These are phyloP conservation scores for Fusarium mangiferae DNA, from an alignment of 2,329 filamentous ascomycete species.

Conservation along the genomic window DNA sequence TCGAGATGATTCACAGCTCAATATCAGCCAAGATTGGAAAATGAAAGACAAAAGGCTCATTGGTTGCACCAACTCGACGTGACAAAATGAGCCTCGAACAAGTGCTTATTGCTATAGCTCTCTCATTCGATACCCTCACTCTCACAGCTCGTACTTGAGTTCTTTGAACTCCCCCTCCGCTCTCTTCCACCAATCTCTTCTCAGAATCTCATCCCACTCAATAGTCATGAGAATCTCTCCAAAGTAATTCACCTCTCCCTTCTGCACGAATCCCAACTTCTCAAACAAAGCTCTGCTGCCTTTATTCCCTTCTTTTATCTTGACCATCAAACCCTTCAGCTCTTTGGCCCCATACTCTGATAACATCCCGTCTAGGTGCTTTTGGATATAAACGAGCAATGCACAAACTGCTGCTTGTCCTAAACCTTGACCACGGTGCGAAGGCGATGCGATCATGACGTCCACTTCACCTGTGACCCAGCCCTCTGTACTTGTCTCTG, in stretches of 20 bases:
- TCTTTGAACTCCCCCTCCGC: constrained; percentile 36
- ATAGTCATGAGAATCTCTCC: constrained; percentile 66
- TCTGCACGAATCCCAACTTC: constrained; percentile 62
- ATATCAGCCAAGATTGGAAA: too few relatives aligned
- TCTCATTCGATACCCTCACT: neutral
- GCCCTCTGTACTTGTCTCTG: constrained; percentile 5
- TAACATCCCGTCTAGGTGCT: constrained; percentile 64
- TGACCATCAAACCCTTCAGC: constrained; percentile 60
- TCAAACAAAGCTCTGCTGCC: constrained; percentile 63
- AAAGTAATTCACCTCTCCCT: constrained; percentile 68
- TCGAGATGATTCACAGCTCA: too few relatives aligned
- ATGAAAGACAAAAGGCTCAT: neutral
- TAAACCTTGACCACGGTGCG: constrained; percentile 69
- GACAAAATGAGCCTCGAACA: neutral
- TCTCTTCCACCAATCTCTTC: constrained; percentile 39
- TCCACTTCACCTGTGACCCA: constrained; percentile 77
- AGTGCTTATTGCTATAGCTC: neutral
- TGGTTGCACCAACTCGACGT: neutral
- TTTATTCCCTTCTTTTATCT: constrained; percentile 67
- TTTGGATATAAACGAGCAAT: constrained; percentile 75
- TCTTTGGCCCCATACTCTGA: constrained; percentile 50
- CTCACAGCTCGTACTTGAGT: constrained; percentile 31
- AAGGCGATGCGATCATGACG: constrained; percentile 80
- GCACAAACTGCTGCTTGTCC: constrained; percentile 72
- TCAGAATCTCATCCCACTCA: constrained; percentile 42